These are phyloP conservation scores for Trichosporon sp. DNA, from an alignment of 1,284 basidiomycete genomes.

Conservation along the genomic window DNA sequence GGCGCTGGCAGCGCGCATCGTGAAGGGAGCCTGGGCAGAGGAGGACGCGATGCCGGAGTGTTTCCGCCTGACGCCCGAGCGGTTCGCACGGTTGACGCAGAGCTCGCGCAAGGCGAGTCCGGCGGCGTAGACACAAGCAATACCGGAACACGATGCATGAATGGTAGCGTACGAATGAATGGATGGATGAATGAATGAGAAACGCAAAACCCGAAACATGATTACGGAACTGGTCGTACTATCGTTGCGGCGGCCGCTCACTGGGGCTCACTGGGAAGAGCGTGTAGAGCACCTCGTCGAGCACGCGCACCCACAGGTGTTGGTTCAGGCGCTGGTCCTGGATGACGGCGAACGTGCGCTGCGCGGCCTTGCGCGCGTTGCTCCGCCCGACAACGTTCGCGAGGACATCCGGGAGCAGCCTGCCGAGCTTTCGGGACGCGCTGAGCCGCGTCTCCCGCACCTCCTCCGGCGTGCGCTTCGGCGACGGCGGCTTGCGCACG, in stretches of 20 bases:
- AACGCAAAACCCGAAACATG: not conserved
- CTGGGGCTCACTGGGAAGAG: not conserved
- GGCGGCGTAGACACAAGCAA: not conserved
- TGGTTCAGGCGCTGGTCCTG: conserved; percentile 91
- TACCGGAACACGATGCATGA: not conserved
- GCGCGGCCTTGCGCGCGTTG: conserved; percentile 84
- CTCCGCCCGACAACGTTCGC: conserved; percentile 94
- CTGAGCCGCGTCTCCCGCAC: conserved; percentile 73
- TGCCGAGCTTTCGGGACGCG: conserved; percentile 70
- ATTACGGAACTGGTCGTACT: not conserved
- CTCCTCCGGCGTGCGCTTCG: conserved; percentile 71
- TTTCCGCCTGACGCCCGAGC: conserved; percentile 32
- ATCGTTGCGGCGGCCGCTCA: not conserved
- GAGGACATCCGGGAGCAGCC: conserved; percentile 85
- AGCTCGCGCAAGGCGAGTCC: not conserved
- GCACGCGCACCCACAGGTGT: conserved; percentile 77
- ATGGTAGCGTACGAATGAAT: too few species aligned
- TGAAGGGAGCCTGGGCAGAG: conserved; percentile 32
- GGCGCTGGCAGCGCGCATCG: conserved; percentile 30
- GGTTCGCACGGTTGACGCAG: conserved; percentile 22
- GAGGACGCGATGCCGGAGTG: conserved; percentile 32
- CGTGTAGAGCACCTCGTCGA: conserved; percentile 68
- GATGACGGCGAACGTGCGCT: conserved; percentile 82
- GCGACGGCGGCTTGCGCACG: conserved; percentile 58
- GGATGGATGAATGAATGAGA: not conserved